These are phyloP conservation scores for Leccinum barrowsii DNA, from an alignment of 768 basidiomycete species.

Conservation along the genomic window DNA sequence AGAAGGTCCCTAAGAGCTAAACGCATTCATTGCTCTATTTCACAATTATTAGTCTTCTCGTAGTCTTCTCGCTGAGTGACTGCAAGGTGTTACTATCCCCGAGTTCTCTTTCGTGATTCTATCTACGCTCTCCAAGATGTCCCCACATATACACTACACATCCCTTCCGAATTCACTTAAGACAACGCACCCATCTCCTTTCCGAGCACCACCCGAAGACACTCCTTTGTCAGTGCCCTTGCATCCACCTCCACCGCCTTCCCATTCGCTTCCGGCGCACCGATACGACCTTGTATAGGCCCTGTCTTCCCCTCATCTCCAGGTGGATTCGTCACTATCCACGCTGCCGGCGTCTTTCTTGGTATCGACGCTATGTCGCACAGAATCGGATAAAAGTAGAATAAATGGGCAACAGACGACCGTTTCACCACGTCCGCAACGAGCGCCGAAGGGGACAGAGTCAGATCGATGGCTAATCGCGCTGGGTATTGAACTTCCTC, in stretches of 20 bases:
- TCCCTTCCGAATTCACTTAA: background rate
- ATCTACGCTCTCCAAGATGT: too few species aligned
- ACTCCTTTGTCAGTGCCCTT: slow-evolving; percentile 59
- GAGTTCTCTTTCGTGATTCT: too few species aligned
- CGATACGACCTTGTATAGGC: slow-evolving; percentile 15
- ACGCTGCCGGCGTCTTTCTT: slow-evolving; percentile 62
- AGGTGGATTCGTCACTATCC: slow-evolving; percentile 39
- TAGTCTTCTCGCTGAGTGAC: too few species aligned
- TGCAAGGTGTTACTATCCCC: too few species aligned
- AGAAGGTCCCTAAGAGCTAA: too few species aligned
- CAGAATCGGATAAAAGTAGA: slow-evolving; percentile 79
- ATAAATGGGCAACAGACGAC: slow-evolving; percentile 78
- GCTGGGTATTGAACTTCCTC: background rate
- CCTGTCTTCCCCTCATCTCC: slow-evolving; percentile 10
- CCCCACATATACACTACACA: too few species aligned
- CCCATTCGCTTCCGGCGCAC: slow-evolving; percentile 16
- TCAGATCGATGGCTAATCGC: slow-evolving; percentile 37
- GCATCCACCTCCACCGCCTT: slow-evolving; percentile 58
- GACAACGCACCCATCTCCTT: slow-evolving; percentile 61
- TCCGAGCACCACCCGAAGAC: slow-evolving; percentile 64
- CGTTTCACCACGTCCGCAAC: slow-evolving; percentile 71
- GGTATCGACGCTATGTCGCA: slow-evolving; percentile 78
- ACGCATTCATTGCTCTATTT: too few species aligned
- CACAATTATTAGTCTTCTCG: too few species aligned
- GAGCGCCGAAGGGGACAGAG: slow-evolving; percentile 47